These are phyloP conservation scores for Chamaecyparis obtusa DNA, from an alignment of 75 land plant genomes.

Conservation along the genomic window DNA sequence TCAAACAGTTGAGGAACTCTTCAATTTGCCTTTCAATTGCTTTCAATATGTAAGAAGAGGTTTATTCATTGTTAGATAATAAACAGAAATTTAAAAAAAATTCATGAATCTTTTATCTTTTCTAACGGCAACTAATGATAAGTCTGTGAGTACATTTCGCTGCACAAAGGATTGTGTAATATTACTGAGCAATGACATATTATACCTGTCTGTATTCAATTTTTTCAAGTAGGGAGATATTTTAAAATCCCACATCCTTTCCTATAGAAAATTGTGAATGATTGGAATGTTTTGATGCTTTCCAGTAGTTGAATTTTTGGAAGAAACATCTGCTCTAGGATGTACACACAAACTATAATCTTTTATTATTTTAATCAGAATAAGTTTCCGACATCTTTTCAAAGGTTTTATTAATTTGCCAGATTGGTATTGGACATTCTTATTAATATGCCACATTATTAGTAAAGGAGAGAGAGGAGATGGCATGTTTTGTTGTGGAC, in stretches of 20 bases:
- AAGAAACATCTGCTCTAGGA: neutral
- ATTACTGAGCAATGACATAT: neutral
- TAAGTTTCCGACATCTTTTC: neutral
- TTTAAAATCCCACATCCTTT: neutral
- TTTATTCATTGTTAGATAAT: constrained; percentile 8
- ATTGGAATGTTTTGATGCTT: neutral
- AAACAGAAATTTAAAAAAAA: neutral
- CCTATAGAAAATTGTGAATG: neutral
- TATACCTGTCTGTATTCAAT: neutral
- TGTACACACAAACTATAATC: neutral
- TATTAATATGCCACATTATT: neutral
- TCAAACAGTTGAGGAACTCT: neutral
- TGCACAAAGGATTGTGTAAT: neutral
- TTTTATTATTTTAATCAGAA: neutral
- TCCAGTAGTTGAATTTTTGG: neutral
- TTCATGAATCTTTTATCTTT: neutral
- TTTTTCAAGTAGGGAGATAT: neutral
- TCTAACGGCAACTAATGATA: neutral
- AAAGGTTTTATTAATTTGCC: neutral
- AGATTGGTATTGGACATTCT: neutral
- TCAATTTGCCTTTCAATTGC: constrained; percentile 10
- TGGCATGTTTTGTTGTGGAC: neutral
- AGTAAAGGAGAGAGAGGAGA: neutral
- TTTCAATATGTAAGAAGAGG: constrained; percentile 8
- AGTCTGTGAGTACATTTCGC: neutral